A percentile compares a stretch with the other conserved stretches of the same genome.
These are phyloP conservation scores for Raphanus raphanistrum DNA, from an alignment of 345 rosid genomes.

Conservation along the genomic window DNA sequence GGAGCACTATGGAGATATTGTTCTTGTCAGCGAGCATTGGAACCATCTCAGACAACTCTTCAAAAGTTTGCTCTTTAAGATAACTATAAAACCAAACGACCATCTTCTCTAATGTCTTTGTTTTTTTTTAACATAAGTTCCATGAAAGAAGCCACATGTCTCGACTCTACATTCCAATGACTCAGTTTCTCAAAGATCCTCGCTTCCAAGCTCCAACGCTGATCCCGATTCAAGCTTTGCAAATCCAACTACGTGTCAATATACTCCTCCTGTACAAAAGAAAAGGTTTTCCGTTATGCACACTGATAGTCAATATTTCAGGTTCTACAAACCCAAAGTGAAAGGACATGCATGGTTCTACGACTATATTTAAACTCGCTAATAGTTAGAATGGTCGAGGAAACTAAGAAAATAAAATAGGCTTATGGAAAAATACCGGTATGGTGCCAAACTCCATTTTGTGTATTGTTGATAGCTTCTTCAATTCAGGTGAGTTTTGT, in stretches of 20 bases:
- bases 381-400: neutral
- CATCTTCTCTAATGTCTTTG: constrained; percentile 11
- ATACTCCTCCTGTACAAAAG: neutral
- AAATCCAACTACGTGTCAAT: neutral
- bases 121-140: neutral
- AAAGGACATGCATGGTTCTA: constrained; percentile 1
- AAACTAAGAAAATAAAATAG: neutral
- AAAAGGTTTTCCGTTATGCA: neutral
- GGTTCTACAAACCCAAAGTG: neutral
- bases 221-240: neutral
- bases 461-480: neutral
- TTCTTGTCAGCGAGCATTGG: neutral
- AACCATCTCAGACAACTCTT: constrained; percentile 23
- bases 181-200: neutral
- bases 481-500: neutral
- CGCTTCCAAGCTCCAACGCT: neutral
- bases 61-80: neutral
- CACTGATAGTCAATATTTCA: neutral
- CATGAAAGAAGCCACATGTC: neutral
- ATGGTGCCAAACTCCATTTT: neutral
- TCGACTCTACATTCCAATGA: neutral
- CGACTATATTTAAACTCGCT: neutral
- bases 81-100: neutral
- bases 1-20: neutral
- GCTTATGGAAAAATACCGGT: neutral